Conservation (phyloP, 768 basidiomycete species). For the Nevesoporus exiguus region DNA sequence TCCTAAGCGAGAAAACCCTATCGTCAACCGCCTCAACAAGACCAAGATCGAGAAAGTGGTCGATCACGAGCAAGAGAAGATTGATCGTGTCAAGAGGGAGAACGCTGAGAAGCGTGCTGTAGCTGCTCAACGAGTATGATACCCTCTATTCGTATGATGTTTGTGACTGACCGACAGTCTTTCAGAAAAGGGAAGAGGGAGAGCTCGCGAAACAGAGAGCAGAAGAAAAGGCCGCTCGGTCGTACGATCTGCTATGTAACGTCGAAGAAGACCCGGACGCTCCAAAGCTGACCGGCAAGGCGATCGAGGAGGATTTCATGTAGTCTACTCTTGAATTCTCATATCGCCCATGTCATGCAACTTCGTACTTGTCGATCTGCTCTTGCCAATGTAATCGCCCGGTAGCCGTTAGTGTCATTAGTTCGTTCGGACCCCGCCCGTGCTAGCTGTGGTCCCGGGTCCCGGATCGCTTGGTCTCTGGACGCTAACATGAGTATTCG, state of each 20-base stretch:
- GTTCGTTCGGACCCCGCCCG: no score
- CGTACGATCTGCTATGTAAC: slow-evolving; percentile 78
- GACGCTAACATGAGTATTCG: slow-evolving; percentile 29
- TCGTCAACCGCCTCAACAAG: slow-evolving; percentile 92
- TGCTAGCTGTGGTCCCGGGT: background rate
- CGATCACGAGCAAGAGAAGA: slow-evolving; percentile 85
- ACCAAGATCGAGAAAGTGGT: slow-evolving; percentile 83
- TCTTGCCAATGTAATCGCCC: background rate
- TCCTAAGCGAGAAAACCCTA: slow-evolving; percentile 74
- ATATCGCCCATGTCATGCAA: no score
- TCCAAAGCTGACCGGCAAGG: slow-evolving; percentile 59
- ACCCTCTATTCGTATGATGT: background rate
- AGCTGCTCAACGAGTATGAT: slow-evolving; percentile 63
- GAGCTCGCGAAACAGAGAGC: slow-evolving; percentile 74
- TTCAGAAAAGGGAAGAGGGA: slow-evolving; percentile 73
- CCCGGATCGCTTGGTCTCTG: background rate
- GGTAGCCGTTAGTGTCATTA: no score
- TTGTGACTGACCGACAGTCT: background rate
- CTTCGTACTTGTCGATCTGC: background rate
- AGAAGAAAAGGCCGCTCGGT: slow-evolving; percentile 83
- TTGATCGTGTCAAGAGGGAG: slow-evolving; percentile 80
- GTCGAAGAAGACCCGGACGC: slow-evolving; percentile 55
- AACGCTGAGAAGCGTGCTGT: slow-evolving; percentile 57
- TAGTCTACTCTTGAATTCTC: slow-evolving; percentile 32
- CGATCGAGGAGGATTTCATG: slow-evolving; percentile 90